A percentile compares a stretch with the other conserved stretches of the same genome.
phyloP scores from a whole-genome alignment of 2,329 filamentous ascomycete species.

The Chrysosporium keratinophilum region DNA sequence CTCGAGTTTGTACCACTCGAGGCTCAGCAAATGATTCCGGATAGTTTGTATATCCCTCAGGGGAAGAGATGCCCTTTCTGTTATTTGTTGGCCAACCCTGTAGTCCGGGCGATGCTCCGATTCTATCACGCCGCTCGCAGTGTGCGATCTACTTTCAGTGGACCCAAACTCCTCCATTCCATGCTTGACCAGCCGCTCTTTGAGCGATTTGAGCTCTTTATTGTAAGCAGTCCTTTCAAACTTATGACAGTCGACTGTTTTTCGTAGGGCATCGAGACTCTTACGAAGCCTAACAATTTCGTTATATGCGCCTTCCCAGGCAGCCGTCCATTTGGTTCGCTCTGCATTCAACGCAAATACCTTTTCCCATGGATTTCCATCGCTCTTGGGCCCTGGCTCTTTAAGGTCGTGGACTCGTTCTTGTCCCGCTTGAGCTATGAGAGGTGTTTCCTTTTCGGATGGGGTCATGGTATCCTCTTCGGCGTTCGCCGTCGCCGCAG shows the following conservation, averaged over 20 bases:
- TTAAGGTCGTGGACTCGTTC: conserved; percentile 6
- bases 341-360: neutral
- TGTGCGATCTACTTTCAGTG: too few relatives aligned
- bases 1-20: neutral
- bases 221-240: neutral
- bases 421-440: neutral
- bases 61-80: neutral
- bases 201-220: neutral
- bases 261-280: neutral
- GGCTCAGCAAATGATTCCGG: neutral
- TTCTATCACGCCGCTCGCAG: neutral
- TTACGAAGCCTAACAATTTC: neutral
- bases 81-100: neutral
- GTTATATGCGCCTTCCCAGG: neutral
- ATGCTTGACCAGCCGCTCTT: neutral
- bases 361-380: conserved; percentile 7
- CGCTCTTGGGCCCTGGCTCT: conserved; percentile 4
- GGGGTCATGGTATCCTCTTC: neutral
- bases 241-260: neutral
- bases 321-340: conserved; percentile 2
- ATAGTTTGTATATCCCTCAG: neutral
- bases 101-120: neutral
- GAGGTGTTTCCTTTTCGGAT: neutral
- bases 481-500: too few relatives aligned
- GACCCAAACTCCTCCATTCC: neutral